These are phyloP conservation scores for Xerocomus spinulosus DNA, from an alignment of 768 basidiomycete genomes.

Conservation along the genomic window DNA sequence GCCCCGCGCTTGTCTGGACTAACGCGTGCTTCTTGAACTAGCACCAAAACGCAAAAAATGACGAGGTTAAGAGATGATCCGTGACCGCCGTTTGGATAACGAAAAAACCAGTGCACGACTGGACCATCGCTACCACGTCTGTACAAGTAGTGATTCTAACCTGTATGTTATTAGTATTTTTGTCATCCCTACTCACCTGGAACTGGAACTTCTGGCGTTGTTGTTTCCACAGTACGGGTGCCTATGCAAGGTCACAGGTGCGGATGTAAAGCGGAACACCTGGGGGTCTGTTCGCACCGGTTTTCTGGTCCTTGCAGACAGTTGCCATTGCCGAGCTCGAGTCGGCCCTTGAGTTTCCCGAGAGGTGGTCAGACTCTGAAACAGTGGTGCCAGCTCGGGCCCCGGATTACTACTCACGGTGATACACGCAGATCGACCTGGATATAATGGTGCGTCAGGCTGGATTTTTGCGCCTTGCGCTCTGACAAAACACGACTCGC, in stretches of 20 bases:
- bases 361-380: too few species aligned
- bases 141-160: conserved; percentile 13
- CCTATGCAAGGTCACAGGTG: not conserved
- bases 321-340: too few species aligned
- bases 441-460: too few species aligned
- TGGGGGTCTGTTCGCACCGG: not conserved
- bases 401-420: too few species aligned
- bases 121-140: conserved; percentile 4
- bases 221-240: too few species aligned
- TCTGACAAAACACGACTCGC: too few species aligned
- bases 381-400: too few species aligned
- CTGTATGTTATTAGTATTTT: conserved; percentile 29
- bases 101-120: not conserved
- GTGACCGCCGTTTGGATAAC: not conserved
- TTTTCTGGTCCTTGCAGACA: not conserved
- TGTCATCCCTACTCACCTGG: not conserved
- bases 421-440: too few species aligned
- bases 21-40: too few species aligned
- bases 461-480: too few species aligned
- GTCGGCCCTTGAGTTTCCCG: too few species aligned
- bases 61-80: conserved; percentile 2
- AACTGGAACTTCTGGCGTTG: too few species aligned
- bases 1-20: not conserved
- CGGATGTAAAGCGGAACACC: conserved; percentile 1
- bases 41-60: conserved; percentile 40